Percentiles rank a stretch among this genome's conserved stretches.
Conservation (phyloP, 2,329 filamentous ascomycete genomes). For the Beauveria varroae region DNA sequence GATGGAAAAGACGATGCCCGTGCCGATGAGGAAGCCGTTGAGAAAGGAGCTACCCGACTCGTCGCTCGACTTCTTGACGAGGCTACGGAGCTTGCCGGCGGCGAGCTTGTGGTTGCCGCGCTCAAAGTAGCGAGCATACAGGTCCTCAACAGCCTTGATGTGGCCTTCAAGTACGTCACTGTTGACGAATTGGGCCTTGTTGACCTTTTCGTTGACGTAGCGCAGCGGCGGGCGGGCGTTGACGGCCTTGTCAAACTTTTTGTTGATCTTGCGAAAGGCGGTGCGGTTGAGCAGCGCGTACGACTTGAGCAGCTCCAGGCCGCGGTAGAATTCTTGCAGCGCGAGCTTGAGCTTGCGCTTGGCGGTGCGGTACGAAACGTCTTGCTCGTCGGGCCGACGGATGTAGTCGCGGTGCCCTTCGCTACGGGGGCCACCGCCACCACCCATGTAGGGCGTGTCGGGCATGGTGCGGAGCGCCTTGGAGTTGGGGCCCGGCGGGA, state of each 20-base stretch:
- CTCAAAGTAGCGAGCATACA: slow-evolving; percentile 94
- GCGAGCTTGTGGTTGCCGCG: slow-evolving; percentile 89
- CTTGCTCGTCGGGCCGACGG: slow-evolving; percentile 36
- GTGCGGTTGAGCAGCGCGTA: slow-evolving; percentile 87
- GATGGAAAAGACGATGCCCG: slow-evolving; percentile 56
- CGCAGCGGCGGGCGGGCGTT: slow-evolving; percentile 68
- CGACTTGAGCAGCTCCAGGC: slow-evolving; percentile 83
- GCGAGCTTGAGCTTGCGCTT: slow-evolving; percentile 90
- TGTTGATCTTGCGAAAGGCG: slow-evolving; percentile 95
- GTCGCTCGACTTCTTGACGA: slow-evolving; percentile 50
- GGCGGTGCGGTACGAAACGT: slow-evolving; percentile 76
- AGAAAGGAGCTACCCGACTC: slow-evolving; percentile 52
- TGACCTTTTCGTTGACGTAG: slow-evolving; percentile 89
- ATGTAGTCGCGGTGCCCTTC: slow-evolving; percentile 42
- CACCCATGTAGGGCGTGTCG: slow-evolving; percentile 36
- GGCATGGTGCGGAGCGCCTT: slow-evolving; percentile 50
- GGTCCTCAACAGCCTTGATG: slow-evolving; percentile 74
- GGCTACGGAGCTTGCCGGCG: slow-evolving; percentile 73
- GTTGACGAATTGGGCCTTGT: slow-evolving; percentile 83
- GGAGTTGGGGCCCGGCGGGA: slow-evolving; percentile 53
- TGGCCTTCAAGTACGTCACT: slow-evolving; percentile 78
- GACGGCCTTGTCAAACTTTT: slow-evolving; percentile 93
- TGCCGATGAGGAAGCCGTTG: slow-evolving; percentile 60
- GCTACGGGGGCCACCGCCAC: slow-evolving; percentile 16
- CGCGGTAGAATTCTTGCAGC: slow-evolving; percentile 86